phyloP scores from a whole-genome alignment of 441 rosid species.

The Corymbia citriodora region DNA sequence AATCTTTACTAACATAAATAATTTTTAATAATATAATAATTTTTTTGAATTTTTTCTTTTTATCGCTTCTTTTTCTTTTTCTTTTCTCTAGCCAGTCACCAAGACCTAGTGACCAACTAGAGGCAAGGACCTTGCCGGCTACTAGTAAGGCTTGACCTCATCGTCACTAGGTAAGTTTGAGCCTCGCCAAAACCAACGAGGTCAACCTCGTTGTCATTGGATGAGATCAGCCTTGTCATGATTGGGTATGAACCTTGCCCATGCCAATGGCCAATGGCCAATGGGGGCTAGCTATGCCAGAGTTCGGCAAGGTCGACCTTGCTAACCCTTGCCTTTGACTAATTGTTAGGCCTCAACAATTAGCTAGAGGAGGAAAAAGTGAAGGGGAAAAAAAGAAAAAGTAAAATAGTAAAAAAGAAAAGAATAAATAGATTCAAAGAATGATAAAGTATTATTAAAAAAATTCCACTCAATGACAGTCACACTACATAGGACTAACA shows the following conservation, averaged over 20 bases:
- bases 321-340: neutral
- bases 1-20: rapidly evolving
- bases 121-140: neutral
- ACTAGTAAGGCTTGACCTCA: neutral
- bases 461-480: neutral
- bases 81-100: neutral
- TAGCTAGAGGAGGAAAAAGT: neutral
- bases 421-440: no score
- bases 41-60: no score
- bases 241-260: neutral
- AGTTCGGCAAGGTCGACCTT: neutral
- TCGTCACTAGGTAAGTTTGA: neutral
- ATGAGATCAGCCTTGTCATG: neutral
- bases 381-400: neutral
- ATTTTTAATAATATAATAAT: no score
- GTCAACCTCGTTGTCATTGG: neutral
- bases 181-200: neutral
- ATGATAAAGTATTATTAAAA: no score
- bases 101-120: neutral
- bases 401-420: no score
- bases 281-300: neutral
- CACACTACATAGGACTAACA: neutral
- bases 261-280: neutral
- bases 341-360: rapidly evolving
- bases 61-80: no score